Evolutionary conservation across 1,139 yeast species (phyloP).

Genomic region (Pichia sp.): DNA sequence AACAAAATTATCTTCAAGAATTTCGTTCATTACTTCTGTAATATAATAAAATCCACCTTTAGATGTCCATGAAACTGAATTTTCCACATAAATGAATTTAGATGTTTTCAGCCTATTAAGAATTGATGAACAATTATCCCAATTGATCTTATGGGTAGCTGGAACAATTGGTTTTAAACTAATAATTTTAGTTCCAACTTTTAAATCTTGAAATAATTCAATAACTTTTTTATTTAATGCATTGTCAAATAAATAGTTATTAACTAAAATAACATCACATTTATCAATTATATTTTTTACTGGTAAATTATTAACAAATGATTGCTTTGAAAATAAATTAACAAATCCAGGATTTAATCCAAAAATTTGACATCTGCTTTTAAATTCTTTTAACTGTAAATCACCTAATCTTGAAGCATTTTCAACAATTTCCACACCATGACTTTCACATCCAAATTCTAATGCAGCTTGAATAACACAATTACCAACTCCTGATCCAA

Average conservation of each 20-base stretch:
- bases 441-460: conserved; percentile 77
- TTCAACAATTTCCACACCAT: conserved; percentile 87
- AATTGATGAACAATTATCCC: conserved; percentile 50
- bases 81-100: conserved; percentile 57
- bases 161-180: conserved; percentile 71
- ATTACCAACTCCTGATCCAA: conserved; percentile 94
- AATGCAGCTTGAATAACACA: conserved; percentile 86
- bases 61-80: conserved; percentile 87
- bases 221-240: conserved; percentile 65
- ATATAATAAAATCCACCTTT: conserved; percentile 77
- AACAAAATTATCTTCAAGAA: conserved; percentile 36
- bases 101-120: conserved; percentile 63
- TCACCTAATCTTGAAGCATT: conserved; percentile 69
- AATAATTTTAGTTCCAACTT: conserved; percentile 72
- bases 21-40: conserved; percentile 54
- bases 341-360: conserved; percentile 58
- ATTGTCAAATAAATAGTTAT: conserved; percentile 78
- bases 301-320: conserved; percentile 60
- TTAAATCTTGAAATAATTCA: conserved; percentile 53
- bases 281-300: conserved; percentile 50
- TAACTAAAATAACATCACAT: conserved; percentile 70
- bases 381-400: conserved; percentile 52
- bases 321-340: conserved; percentile 56
- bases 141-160: conserved; percentile 48
- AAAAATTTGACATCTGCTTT: conserved; percentile 50